These are phyloP conservation scores for Thermothelomyces thermophilus DNA, from an alignment of 2,329 filamentous ascomycete species.

Conservation along the genomic window DNA sequence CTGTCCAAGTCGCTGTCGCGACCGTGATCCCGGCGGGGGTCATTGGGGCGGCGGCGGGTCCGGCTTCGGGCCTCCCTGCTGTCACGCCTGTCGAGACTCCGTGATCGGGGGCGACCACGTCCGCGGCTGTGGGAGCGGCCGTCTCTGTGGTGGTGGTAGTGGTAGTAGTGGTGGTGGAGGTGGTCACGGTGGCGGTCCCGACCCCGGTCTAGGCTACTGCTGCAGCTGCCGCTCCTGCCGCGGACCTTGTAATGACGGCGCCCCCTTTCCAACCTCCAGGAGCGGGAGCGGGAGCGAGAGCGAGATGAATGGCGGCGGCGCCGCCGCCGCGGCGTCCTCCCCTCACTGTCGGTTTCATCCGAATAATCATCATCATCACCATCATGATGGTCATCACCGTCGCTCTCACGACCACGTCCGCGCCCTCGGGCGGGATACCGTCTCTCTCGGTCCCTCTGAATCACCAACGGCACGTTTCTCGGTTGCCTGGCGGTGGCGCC, in stretches of 20 bases:
- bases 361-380: no score
- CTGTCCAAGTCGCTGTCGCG: not conserved
- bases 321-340: no score
- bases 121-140: not conserved
- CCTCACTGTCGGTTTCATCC: no score
- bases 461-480: slow-evolving; percentile 3
- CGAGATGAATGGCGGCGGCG: no score
- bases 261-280: no score
- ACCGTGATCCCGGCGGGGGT: not conserved
- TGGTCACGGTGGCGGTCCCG: not conserved
- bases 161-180: not conserved
- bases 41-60: not conserved
- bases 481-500: not conserved
- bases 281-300: no score
- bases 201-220: not conserved
- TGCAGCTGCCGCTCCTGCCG: no score
- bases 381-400: not conserved
- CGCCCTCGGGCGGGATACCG: not conserved
- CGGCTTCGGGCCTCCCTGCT: not conserved
- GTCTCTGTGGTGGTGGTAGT: not conserved
- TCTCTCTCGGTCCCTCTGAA: not conserved
- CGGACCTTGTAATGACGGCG: no score
- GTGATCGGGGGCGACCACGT: not conserved
- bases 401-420: not conserved
- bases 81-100: not conserved